A percentile compares a stretch with the other conserved stretches of the same genome.
Evolutionary conservation across 768 basidiomycete genomes (phyloP).

Genomic region (Suillus fuscotomentosus): DNA sequence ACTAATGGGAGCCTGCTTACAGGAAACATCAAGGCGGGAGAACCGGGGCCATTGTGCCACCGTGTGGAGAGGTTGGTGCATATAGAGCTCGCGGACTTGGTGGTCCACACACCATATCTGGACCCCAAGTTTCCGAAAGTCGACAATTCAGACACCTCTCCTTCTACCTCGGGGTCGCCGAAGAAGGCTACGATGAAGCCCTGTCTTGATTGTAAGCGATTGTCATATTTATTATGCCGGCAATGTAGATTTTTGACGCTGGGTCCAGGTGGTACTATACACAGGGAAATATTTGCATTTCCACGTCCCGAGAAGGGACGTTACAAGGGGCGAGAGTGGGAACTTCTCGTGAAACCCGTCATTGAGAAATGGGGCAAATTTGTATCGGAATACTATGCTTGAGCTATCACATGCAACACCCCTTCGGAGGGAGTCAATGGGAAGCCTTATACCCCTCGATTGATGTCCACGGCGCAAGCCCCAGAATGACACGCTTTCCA

Average conservation of each 20-base stretch:
- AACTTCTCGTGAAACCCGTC: conserved; percentile 68
- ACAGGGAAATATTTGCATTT: conserved; percentile 83
- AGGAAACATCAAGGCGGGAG: conserved; percentile 61
- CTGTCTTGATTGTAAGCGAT: conserved; percentile 43
- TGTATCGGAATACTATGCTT: conserved; percentile 34
- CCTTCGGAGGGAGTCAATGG: not conserved
- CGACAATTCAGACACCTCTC: conserved; percentile 29
- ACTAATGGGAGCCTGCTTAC: conserved; percentile 52
- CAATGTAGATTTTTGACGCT: not conserved
- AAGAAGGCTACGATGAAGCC: conserved; percentile 21
- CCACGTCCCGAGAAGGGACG: conserved; percentile 48
- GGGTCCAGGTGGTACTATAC: conserved; percentile 49
- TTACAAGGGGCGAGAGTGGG: conserved; percentile 71
- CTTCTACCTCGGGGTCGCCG: conserved; percentile 17
- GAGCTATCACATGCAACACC: conserved; percentile 8
- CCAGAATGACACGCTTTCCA: not conserved
- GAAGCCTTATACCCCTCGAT: not conserved
- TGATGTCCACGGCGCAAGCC: not conserved
- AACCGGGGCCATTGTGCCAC: conserved; percentile 65
- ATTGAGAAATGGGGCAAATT: conserved; percentile 79
- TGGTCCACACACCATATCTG: conserved; percentile 57
- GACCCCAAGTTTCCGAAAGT: conserved; percentile 42
- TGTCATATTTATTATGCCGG: conserved; percentile 32
- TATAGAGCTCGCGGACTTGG: conserved; percentile 74
- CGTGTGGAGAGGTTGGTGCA: conserved; percentile 79